These are phyloP conservation scores for Hypsizygus ulmarius DNA, from an alignment of 1,284 basidiomycete genomes.

Conservation along the genomic window DNA sequence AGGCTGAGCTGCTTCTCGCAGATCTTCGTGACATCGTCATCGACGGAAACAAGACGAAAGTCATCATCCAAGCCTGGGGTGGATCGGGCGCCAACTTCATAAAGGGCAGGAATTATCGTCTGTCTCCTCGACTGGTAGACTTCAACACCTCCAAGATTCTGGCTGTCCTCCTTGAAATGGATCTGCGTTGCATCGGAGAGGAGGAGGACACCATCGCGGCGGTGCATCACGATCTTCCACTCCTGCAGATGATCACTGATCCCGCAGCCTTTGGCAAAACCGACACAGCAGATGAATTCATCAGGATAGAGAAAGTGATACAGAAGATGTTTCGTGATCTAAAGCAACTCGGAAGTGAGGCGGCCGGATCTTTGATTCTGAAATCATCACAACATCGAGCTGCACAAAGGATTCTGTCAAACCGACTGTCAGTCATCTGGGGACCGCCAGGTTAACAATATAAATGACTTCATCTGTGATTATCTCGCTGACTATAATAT, in stretches of 20 bases:
- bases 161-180: conserved; percentile 43
- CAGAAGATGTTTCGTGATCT: conserved; percentile 39
- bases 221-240: conserved; percentile 31
- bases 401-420: conserved; percentile 39
- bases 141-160: conserved; percentile 47
- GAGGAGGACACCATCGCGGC: conserved; percentile 6
- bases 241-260: conserved; percentile 41
- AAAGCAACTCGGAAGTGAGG: conserved; percentile 29
- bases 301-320: conserved; percentile 34
- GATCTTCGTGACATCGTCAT: conserved; percentile 39
- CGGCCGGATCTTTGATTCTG: conserved; percentile 37
- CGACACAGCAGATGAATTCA: conserved; percentile 20
- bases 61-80: conserved; percentile 39
- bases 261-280: conserved; percentile 36
- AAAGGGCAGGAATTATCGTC: conserved; percentile 35
- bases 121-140: conserved; percentile 48
- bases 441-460: conserved; percentile 40
- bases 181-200: conserved; percentile 30
- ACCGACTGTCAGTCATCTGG: conserved; percentile 45
- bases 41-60: conserved; percentile 30
- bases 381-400: conserved; percentile 46
- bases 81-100: conserved; percentile 27
- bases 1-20: conserved; percentile 36
- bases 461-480: neutral
- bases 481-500: conserved; percentile 11